These are phyloP conservation scores for Beauveria scarabaeidicola DNA, from an alignment of 2,329 filamentous ascomycete species.

Conservation along the genomic window DNA sequence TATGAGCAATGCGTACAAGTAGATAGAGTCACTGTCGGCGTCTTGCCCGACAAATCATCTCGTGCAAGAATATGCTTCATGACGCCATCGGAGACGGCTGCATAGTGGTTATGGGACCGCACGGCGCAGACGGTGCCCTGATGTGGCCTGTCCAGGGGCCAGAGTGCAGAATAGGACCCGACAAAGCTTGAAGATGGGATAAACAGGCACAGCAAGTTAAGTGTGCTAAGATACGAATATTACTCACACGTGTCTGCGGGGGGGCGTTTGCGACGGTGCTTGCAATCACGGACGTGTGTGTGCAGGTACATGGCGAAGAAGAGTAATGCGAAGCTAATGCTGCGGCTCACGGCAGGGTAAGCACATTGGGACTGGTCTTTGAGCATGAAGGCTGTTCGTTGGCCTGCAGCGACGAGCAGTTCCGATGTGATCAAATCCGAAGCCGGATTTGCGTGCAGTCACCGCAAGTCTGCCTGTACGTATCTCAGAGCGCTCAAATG, in stretches of 20 bases:
- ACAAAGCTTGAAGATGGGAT: not conserved
- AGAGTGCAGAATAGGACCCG: not conserved
- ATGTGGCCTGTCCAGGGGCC: constrained; percentile 2
- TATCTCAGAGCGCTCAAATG: not conserved
- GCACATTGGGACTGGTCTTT: constrained; percentile 2
- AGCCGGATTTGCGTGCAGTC: constrained; percentile 7
- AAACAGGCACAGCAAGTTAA: not conserved
- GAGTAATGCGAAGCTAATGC: not conserved
- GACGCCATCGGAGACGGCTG: constrained; percentile 2
- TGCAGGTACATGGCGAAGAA: not conserved
- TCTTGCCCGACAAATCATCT: not conserved
- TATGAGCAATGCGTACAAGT: not conserved
- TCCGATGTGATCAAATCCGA: constrained; percentile 5
- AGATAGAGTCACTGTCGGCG: not conserved
- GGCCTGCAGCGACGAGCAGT: not conserved
- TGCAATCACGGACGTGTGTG: not conserved
- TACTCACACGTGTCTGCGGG: not conserved
- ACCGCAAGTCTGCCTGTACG: not conserved
- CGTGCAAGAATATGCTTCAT: not conserved
- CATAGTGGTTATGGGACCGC: not conserved
- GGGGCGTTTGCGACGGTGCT: constrained; percentile 5
- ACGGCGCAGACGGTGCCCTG: not conserved
- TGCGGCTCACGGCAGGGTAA: constrained; percentile 9
- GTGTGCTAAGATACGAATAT: not conserved
- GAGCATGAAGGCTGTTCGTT: not conserved